Conservation (phyloP, 192 early-diverging fungal species). For the Piromyces sp. region DNA sequence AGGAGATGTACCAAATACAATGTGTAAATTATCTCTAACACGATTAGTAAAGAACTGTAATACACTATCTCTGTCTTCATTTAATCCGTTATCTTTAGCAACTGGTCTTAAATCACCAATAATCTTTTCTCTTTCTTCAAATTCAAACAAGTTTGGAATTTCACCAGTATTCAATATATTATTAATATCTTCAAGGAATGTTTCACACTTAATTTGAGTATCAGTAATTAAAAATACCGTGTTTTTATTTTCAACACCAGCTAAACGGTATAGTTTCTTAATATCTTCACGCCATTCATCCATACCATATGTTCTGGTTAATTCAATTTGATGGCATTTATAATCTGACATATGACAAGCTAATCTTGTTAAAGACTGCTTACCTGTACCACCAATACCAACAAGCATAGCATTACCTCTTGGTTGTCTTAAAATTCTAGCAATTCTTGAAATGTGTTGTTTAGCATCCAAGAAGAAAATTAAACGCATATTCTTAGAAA, state of each 20-base stretch:
- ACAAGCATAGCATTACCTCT: conserved; percentile 38
- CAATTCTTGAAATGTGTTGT: conserved; percentile 35
- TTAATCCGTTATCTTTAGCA: conserved; percentile 27
- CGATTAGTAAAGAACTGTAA: conserved; percentile 44
- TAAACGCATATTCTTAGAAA: conserved; percentile 31
- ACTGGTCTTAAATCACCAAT: conserved; percentile 6
- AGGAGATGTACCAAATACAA: conserved; percentile 37
- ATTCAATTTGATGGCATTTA: conserved; percentile 34
- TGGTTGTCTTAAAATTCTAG: conserved; percentile 34
- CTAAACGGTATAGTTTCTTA: conserved; percentile 28
- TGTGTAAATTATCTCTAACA: conserved; percentile 37
- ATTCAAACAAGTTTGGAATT: conserved; percentile 38
- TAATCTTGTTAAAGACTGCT: conserved; percentile 34
- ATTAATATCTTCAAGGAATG: conserved; percentile 40
- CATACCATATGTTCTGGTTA: conserved; percentile 33
- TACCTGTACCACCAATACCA: conserved; percentile 38
- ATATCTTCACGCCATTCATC: conserved; percentile 39
- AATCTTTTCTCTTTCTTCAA: conserved; percentile 29
- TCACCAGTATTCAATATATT: conserved; percentile 40
- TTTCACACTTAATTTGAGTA: conserved; percentile 39
- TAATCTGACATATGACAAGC: conserved; percentile 43
- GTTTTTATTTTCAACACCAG: conserved; percentile 42
- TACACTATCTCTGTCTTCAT: conserved; percentile 35
- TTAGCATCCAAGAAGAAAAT: conserved; percentile 45
- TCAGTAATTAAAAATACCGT: conserved; percentile 39